Percentiles rank a stretch among this genome's conserved stretches.
Conservation (phyloP, 345 rosid genomes). For the Balakata baccata region DNA sequence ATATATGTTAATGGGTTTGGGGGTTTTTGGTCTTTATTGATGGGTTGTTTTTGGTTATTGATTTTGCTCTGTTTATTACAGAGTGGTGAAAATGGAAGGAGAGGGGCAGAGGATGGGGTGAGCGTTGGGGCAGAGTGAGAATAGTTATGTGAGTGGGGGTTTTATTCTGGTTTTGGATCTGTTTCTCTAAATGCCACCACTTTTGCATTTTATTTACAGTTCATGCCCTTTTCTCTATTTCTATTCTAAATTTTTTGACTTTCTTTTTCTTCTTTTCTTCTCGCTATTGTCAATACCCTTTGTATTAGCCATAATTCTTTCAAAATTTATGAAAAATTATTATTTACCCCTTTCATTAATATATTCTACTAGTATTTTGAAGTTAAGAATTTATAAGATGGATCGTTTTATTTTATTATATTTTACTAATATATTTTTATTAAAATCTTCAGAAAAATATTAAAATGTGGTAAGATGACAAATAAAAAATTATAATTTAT, state of each 20-base stretch:
- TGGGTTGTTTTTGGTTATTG: background rate
- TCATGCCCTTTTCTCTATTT: slow-evolving; percentile 13
- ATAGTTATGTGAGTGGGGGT: slow-evolving; percentile 22
- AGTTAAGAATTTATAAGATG: no score
- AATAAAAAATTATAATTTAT: no score
- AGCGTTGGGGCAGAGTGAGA: background rate
- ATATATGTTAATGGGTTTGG: background rate
- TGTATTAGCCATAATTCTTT: no score
- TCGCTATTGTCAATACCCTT: background rate
- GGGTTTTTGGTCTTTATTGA: background rate
- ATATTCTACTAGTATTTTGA: no score
- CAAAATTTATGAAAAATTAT: no score
- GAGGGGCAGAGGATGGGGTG: slow-evolving; percentile 8
- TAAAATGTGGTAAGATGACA: no score
- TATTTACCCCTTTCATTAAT: no score
- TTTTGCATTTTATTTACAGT: slow-evolving; percentile 25
- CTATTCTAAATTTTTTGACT: background rate
- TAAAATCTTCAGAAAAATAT: no score
- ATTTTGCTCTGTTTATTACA: slow-evolving; percentile 21
- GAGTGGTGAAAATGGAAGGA: slow-evolving; percentile 9
- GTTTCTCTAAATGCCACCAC: background rate
- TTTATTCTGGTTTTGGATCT: slow-evolving; percentile 21
- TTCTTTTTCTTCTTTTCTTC: background rate
- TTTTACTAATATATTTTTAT: no score
- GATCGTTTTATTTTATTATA: no score